Evolutionary conservation across 2,329 filamentous ascomycete genomes (phyloP).

Genomic region (Penicillium sp.): DNA sequence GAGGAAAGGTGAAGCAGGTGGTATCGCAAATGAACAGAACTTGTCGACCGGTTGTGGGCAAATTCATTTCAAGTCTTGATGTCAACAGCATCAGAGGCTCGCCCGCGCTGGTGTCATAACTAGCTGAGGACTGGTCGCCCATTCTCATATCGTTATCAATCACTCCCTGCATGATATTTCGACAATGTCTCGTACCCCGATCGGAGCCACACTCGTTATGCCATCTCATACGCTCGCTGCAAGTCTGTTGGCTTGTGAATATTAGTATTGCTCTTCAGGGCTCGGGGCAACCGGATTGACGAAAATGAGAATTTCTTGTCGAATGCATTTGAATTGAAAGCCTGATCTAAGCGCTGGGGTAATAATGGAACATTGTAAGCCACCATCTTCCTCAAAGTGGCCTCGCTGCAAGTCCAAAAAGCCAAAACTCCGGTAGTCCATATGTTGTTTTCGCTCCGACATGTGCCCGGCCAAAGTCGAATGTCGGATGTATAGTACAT

Average conservation of each 20-base stretch:
- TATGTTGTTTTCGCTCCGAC: conserved; percentile 23
- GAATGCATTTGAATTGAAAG: conserved; percentile 19
- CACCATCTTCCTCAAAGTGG: conserved; percentile 12
- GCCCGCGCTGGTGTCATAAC: conserved; percentile 1
- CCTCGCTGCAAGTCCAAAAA: conserved; percentile 27
- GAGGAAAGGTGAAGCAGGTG: conserved; percentile 33
- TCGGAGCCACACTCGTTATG: not conserved
- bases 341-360: conserved; percentile 23
- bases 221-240: conserved; percentile 17
- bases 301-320: conserved; percentile 1
- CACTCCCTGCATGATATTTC: not conserved
- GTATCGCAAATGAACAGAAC: conserved; percentile 21
- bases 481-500: conserved; percentile 34
- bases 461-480: conserved; percentile 9
- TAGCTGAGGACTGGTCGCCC: not conserved
- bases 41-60: conserved; percentile 19
- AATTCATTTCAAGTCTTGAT: conserved; percentile 4
- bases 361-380: conserved; percentile 28
- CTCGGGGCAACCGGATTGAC: not conserved
- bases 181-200: not conserved
- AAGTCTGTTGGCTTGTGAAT: not conserved
- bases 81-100: not conserved
- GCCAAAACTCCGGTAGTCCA: conserved; percentile 37
- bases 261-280: not conserved
- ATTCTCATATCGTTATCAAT: not conserved